phyloP scores from a whole-genome alignment of 192 early-diverging fungal species.

The Gorgonomyces haynaldii region DNA sequence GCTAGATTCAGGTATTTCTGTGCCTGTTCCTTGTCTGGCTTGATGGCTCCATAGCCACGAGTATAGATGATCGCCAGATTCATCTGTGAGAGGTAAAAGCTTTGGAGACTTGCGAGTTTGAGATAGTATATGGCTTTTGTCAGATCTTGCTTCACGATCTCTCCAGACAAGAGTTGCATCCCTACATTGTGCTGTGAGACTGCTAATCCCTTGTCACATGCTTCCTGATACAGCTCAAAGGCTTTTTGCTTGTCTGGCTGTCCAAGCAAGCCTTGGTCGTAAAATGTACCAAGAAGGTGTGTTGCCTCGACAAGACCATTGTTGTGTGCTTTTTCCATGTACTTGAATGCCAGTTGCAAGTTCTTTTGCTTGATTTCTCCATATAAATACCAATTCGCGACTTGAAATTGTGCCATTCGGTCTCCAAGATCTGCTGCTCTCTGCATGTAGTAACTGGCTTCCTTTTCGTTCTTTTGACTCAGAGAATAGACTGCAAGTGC shows the following conservation, averaged over 20 bases:
- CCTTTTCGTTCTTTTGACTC: too few relatives aligned
- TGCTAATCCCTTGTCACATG: not conserved
- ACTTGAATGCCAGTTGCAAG: not conserved
- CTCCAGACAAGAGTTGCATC: too few relatives aligned
- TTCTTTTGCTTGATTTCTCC: not conserved
- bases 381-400: not conserved
- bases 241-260: not conserved
- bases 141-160: too few relatives aligned
- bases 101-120: too few relatives aligned
- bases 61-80: too few relatives aligned
- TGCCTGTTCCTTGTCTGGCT: too few relatives aligned
- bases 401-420: not conserved
- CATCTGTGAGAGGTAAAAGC: too few relatives aligned
- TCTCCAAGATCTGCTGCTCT: constrained; percentile 1
- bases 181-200: constrained; percentile 4
- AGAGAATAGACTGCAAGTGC: too few relatives aligned
- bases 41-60: too few relatives aligned
- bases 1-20: too few relatives aligned
- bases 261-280: not conserved
- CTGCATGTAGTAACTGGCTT: not conserved
- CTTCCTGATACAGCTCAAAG: not conserved
- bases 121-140: too few relatives aligned
- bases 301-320: not conserved
- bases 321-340: not conserved
- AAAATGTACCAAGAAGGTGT: not conserved